These are phyloP conservation scores for Puccinellia tenuiflora DNA, from an alignment of 176 grass and related monocot species.

Conservation along the genomic window DNA sequence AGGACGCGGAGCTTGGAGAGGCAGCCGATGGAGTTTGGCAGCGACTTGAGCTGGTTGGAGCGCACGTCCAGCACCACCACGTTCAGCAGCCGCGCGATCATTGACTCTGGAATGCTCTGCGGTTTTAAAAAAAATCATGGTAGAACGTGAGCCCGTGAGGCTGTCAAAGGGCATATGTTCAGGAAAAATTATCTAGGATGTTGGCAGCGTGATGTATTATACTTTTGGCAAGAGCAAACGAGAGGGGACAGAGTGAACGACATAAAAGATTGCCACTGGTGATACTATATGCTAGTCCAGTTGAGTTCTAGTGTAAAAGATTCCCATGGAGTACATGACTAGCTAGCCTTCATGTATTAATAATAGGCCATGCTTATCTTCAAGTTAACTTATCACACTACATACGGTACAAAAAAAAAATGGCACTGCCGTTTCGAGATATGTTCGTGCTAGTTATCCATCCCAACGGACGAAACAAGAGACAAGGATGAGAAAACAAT, in stretches of 20 bases:
- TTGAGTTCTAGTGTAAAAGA: background rate
- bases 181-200: background rate
- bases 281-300: background rate
- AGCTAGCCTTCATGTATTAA: slow-evolving; percentile 6
- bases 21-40: slow-evolving; percentile 97
- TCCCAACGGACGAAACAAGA: background rate
- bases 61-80: slow-evolving; percentile 76
- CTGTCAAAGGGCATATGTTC: background rate
- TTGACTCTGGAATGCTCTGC: slow-evolving; percentile 90
- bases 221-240: background rate
- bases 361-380: slow-evolving; percentile 26
- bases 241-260: background rate
- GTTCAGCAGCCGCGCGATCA: slow-evolving; percentile 86
- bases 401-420: background rate
- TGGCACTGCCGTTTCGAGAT: background rate
- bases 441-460: slow-evolving; percentile 24
- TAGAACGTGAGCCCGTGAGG: background rate
- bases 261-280: background rate
- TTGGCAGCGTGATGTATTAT: background rate
- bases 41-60: slow-evolving; percentile 84
- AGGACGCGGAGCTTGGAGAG: slow-evolving; percentile 91
- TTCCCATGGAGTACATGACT: background rate
- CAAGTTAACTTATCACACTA: slow-evolving; percentile 34
- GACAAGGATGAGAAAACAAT: background rate
- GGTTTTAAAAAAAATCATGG: background rate